Evolutionary conservation across 345 rosid genomes (phyloP).

Genomic region (Populus nigra): DNA sequence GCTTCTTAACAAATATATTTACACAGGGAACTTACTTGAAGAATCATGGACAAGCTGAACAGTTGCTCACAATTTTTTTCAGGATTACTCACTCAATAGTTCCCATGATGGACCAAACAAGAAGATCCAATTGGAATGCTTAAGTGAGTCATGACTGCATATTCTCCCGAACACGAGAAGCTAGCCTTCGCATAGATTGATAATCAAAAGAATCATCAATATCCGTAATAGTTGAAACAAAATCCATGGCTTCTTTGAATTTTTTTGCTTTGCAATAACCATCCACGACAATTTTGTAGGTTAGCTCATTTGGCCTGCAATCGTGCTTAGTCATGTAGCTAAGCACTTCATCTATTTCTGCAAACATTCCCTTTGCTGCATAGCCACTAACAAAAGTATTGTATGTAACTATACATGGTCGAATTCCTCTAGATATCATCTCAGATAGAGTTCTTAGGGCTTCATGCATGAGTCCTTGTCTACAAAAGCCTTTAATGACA

Average conservation of each 20-base stretch:
- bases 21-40: not conserved
- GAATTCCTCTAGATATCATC: conserved; percentile 64
- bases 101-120: not conserved
- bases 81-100: not conserved
- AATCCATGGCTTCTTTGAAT: conserved; percentile 75
- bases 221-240: conserved; percentile 59
- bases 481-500: conserved; percentile 89
- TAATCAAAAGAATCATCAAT: conserved; percentile 53
- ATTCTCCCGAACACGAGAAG: conserved; percentile 53
- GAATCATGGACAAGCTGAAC: not conserved
- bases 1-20: too few relatives aligned
- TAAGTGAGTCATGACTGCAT: conserved; percentile 34
- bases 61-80: not conserved
- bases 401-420: conserved; percentile 83
- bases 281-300: conserved; percentile 82
- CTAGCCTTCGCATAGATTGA: conserved; percentile 50
- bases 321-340: conserved; percentile 62
- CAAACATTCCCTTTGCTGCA: conserved; percentile 60
- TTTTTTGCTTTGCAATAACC: conserved; percentile 69
- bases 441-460: conserved; percentile 69
- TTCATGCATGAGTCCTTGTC: conserved; percentile 78
- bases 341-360: conserved; percentile 64
- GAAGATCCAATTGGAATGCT: not conserved
- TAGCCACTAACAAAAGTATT: conserved; percentile 76
- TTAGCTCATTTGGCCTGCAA: conserved; percentile 74